Evolutionary conservation across 306 rosid species (phyloP).

Genomic region (Rosa persica): DNA sequence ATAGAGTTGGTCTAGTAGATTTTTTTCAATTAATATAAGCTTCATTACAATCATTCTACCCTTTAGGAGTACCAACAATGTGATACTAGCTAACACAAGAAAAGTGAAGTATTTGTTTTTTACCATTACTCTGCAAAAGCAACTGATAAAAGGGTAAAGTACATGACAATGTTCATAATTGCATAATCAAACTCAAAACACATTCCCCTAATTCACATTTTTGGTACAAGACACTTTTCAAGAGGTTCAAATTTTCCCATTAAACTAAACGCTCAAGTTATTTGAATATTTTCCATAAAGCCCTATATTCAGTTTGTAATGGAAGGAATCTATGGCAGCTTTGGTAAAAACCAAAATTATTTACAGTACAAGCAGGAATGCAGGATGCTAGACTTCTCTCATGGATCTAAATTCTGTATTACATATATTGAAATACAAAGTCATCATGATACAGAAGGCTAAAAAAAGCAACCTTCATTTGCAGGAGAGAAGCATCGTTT

Average conservation of each 20-base stretch:
- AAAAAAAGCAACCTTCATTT: slow-evolving; percentile 5
- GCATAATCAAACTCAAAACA: not conserved
- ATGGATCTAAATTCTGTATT: not conserved
- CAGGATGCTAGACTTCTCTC: slow-evolving; percentile 7
- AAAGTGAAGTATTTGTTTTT: not conserved
- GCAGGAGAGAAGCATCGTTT: slow-evolving; percentile 17
- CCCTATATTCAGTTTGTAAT: not conserved
- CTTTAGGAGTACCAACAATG: not conserved
- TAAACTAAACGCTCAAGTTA: not conserved
- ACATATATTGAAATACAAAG: slow-evolving; percentile 9
- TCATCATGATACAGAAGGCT: not conserved
- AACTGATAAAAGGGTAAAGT: not conserved
- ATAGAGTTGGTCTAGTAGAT: too few species aligned
- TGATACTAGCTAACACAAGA: not conserved
- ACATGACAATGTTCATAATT: too few species aligned
- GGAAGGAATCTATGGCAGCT: not conserved
- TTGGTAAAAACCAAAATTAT: not conserved
- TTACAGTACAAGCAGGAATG: not conserved
- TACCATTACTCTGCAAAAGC: not conserved
- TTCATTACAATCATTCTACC: not conserved
- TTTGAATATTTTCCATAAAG: not conserved
- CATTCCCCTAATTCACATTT: not conserved
- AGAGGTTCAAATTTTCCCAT: not conserved
- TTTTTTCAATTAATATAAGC: not conserved
- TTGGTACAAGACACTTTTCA: not conserved